A percentile compares a stretch with the other conserved stretches of the same genome.
Evolutionary conservation across 306 rosid genomes (phyloP).

Genomic region (Gillenia trifoliata): DNA sequence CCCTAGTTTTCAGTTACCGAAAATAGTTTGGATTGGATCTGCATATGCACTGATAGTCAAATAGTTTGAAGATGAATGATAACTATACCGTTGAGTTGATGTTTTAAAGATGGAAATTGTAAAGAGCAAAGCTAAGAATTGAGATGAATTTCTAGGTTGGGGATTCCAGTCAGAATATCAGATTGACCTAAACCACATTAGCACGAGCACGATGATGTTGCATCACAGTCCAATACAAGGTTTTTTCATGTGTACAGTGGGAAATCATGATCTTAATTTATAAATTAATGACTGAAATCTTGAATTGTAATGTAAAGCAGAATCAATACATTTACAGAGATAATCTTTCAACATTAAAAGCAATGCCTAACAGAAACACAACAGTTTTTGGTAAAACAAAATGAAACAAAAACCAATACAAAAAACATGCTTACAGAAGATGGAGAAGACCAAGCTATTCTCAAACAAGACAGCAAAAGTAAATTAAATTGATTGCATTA

Average conservation of each 20-base stretch:
- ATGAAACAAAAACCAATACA: conserved; percentile 22
- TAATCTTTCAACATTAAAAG: conserved; percentile 1
- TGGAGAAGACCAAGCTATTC: conserved; percentile 30
- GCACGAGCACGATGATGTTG: no score
- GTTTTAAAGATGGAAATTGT: no score
- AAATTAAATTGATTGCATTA: conserved; percentile 22
- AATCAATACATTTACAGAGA: conserved; percentile 21
- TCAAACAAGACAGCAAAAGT: conserved; percentile 20
- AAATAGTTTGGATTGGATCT: no score
- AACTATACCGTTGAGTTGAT: no score
- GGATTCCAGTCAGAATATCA: no score
- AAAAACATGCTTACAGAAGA: conserved; percentile 35
- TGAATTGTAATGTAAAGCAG: background rate
- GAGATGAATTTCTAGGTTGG: no score
- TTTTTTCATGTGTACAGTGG: background rate
- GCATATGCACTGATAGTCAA: no score
- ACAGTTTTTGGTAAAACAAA: conserved; percentile 1
- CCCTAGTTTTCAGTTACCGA: no score
- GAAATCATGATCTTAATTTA: background rate
- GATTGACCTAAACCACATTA: no score
- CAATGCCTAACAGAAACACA: conserved; percentile 8
- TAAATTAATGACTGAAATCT: background rate
- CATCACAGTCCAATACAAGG: no score
- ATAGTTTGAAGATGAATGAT: no score
- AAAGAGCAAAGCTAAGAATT: no score